Evolutionary conservation across 2,329 filamentous ascomycete genomes (phyloP).

Genomic region (Sarocladium kiliense): DNA sequence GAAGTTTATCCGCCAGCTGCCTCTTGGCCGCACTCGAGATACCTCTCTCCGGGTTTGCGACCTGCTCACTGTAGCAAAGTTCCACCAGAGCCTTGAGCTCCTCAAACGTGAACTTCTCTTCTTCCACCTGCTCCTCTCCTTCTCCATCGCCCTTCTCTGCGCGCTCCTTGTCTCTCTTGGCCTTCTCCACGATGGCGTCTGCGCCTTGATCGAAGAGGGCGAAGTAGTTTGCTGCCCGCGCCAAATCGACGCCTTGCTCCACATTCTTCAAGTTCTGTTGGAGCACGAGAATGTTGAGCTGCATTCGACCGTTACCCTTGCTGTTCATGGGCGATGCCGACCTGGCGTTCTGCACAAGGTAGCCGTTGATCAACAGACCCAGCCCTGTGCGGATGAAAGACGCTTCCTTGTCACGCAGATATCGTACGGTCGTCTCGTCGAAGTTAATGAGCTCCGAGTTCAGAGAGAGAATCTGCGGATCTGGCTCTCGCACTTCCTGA

Average conservation of each 20-base stretch:
- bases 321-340: slow-evolving; percentile 78
- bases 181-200: slow-evolving; percentile 59
- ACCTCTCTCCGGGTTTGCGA: slow-evolving; percentile 62
- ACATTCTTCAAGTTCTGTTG: slow-evolving; percentile 97
- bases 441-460: slow-evolving; percentile 82
- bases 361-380: slow-evolving; percentile 70
- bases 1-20: slow-evolving; percentile 63
- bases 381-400: slow-evolving; percentile 74
- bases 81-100: slow-evolving; percentile 62
- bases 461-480: slow-evolving; percentile 74
- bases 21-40: slow-evolving; percentile 62
- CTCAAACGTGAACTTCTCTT: slow-evolving; percentile 55
- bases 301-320: slow-evolving; percentile 79
- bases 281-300: slow-evolving; percentile 88
- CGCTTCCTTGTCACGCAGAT: slow-evolving; percentile 66
- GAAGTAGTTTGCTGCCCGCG: slow-evolving; percentile 62
- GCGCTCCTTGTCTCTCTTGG: slow-evolving; percentile 38
- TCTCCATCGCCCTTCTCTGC: slow-evolving; percentile 27
- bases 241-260: slow-evolving; percentile 62
- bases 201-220: slow-evolving; percentile 61
- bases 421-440: slow-evolving; percentile 73
- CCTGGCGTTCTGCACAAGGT: slow-evolving; percentile 67
- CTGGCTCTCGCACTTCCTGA: slow-evolving; percentile 70
- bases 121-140: slow-evolving; percentile 20
- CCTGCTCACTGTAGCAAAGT: slow-evolving; percentile 62